Percentiles rank a stretch among this genome's conserved stretches.
phyloP scores from a whole-genome alignment of 768 basidiomycete species.

The Fomitopsis pulvina region DNA sequence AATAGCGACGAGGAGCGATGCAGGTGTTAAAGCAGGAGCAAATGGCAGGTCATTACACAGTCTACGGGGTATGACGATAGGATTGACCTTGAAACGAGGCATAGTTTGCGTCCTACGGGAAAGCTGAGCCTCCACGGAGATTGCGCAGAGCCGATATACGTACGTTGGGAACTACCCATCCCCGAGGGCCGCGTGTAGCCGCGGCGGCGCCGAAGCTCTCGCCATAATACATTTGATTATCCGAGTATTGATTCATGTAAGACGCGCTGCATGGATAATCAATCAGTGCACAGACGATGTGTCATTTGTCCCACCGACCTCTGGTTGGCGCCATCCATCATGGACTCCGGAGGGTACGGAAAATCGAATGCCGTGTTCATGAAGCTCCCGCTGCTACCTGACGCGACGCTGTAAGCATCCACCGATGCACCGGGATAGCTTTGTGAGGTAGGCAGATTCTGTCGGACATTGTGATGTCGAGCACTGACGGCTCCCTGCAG shows the following conservation, averaged over 20 bases:
- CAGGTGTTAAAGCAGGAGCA: background rate
- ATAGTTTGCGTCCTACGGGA: background rate
- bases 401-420: background rate
- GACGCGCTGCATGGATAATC: background rate
- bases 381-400: background rate
- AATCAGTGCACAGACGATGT: background rate
- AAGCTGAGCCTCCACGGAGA: background rate
- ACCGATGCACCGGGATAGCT: background rate
- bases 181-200: background rate
- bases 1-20: too few species aligned
- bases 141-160: background rate
- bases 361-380: background rate
- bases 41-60: background rate
- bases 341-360: background rate
- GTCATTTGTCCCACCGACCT: background rate
- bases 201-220: background rate
- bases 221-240: background rate
- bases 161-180: conserved; percentile 1
- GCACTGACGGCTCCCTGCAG: background rate
- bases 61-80: background rate
- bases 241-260: background rate
- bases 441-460: background rate
- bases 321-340: background rate
- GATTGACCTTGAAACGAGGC: background rate
- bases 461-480: background rate